Evolutionary conservation across 768 basidiomycete genomes (phyloP).

Genomic region (Gloeophyllum trabeum): DNA sequence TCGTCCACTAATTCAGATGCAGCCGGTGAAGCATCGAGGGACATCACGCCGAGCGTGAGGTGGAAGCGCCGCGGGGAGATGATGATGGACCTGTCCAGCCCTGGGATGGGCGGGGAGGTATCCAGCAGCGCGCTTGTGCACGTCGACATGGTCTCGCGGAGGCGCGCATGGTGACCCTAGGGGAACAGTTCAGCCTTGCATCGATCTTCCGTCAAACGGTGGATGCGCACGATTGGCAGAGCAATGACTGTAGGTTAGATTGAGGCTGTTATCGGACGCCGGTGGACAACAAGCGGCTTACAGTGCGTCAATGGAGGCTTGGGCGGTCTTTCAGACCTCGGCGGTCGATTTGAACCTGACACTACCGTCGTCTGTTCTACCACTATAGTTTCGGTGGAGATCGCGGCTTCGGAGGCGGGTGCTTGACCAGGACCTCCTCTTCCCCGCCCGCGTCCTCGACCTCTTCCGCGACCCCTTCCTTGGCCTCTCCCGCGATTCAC

Average conservation of each 20-base stretch:
- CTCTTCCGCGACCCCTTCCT: conserved; percentile 5
- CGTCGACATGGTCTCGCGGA: conserved; percentile 14
- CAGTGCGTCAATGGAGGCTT: conserved; percentile 10
- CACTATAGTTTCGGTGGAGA: background rate
- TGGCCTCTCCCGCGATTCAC: background rate
- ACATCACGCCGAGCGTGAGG: conserved; percentile 68
- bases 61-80: conserved; percentile 50
- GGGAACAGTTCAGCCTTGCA: no score
- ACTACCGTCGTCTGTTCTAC: background rate
- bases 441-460: conserved; percentile 3
- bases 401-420: no score
- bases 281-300: background rate
- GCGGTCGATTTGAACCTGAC: background rate
- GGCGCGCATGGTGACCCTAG: conserved; percentile 20
- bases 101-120: conserved; percentile 23
- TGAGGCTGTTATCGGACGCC: background rate
- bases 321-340: background rate
- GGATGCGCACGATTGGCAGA: conserved; percentile 12
- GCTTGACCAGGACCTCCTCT: background rate
- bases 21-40: no score
- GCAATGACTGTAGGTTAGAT: conserved; percentile 8
- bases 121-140: conserved; percentile 20
- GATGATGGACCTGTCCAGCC: conserved; percentile 51
- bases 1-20: no score
- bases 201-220: no score